These are phyloP conservation scores for Populus hybrid DNA, from an alignment of 441 rosid species.

Conservation along the genomic window DNA sequence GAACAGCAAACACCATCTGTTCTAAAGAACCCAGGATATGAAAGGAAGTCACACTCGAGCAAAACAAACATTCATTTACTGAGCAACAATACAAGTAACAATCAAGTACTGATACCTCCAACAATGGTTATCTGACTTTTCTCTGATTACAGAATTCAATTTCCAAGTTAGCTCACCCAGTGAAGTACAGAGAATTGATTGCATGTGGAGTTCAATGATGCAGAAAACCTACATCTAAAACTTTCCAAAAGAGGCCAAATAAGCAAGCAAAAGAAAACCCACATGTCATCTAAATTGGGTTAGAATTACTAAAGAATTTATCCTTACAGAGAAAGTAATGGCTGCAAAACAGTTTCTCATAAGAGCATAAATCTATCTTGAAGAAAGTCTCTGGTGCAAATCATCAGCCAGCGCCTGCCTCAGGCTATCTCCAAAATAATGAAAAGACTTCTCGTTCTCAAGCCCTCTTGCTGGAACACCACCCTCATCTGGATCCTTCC, in stretches of 20 bases:
- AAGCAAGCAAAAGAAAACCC: not conserved
- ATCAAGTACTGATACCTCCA: not conserved
- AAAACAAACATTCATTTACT: not conserved
- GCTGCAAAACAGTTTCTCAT: not conserved
- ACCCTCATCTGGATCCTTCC: slow-evolving; percentile 82
- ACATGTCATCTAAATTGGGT: slow-evolving; percentile 15
- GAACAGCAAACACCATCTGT: no score
- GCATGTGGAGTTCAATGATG: slow-evolving; percentile 12
- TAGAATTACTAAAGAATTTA: slow-evolving; percentile 15
- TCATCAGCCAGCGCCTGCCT: slow-evolving; percentile 96
- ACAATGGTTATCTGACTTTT: not conserved
- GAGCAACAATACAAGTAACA: not conserved
- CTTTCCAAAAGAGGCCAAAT: slow-evolving; percentile 10
- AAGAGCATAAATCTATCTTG: slow-evolving; percentile 39
- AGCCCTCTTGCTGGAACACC: slow-evolving; percentile 66
- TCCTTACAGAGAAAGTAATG: slow-evolving; percentile 14
- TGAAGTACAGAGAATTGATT: slow-evolving; percentile 1
- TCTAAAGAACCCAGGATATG: not conserved
- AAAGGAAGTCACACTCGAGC: not conserved
- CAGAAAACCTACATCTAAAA: slow-evolving; percentile 18
- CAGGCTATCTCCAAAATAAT: slow-evolving; percentile 74
- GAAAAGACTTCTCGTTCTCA: slow-evolving; percentile 79
- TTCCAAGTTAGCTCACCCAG: slow-evolving; percentile 21
- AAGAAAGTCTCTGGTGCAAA: slow-evolving; percentile 84
- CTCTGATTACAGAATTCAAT: slow-evolving; percentile 8